Conservation (phyloP, 306 rosid species). For the Quillaja saponaria region DNA sequence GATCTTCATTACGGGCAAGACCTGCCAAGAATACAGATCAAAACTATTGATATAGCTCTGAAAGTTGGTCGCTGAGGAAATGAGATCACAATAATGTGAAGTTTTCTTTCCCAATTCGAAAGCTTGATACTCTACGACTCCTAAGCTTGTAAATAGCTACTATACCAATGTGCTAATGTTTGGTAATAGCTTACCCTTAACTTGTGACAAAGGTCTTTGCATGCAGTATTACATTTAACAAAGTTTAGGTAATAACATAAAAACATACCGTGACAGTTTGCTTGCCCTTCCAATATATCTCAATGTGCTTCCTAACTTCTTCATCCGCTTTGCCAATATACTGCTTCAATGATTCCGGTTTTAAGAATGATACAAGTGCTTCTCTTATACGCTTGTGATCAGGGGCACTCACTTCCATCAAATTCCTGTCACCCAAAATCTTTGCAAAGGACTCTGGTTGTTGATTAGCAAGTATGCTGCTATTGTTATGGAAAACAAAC, state of each 20-base stretch:
- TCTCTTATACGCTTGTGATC: slow-evolving; percentile 72
- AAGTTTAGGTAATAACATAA: background rate
- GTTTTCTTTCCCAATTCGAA: too few relatives aligned
- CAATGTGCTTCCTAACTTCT: slow-evolving; percentile 58
- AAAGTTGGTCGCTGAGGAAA: too few relatives aligned
- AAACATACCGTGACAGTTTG: slow-evolving; percentile 51
- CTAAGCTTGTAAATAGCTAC: too few relatives aligned
- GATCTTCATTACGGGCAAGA: slow-evolving; percentile 43
- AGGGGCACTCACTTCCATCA: slow-evolving; percentile 47
- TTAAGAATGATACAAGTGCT: slow-evolving; percentile 67
- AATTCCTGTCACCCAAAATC: slow-evolving; percentile 56
- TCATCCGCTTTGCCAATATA: slow-evolving; percentile 64
- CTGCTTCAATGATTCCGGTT: slow-evolving; percentile 67
- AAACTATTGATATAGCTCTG: too few relatives aligned
- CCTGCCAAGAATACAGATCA: slow-evolving; percentile 20
- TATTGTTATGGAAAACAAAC: slow-evolving; percentile 44
- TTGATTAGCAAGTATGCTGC: slow-evolving; percentile 29
- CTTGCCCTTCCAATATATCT: slow-evolving; percentile 68
- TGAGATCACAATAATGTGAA: too few relatives aligned
- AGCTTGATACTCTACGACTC: too few relatives aligned
- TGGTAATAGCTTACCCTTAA: too few relatives aligned
- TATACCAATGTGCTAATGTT: too few relatives aligned
- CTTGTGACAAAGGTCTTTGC: too few relatives aligned
- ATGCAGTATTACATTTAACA: background rate
- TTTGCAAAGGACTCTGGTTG: slow-evolving; percentile 47